These are phyloP conservation scores for Lagerstroemia speciosa DNA, from an alignment of 345 rosid species.

Conservation along the genomic window DNA sequence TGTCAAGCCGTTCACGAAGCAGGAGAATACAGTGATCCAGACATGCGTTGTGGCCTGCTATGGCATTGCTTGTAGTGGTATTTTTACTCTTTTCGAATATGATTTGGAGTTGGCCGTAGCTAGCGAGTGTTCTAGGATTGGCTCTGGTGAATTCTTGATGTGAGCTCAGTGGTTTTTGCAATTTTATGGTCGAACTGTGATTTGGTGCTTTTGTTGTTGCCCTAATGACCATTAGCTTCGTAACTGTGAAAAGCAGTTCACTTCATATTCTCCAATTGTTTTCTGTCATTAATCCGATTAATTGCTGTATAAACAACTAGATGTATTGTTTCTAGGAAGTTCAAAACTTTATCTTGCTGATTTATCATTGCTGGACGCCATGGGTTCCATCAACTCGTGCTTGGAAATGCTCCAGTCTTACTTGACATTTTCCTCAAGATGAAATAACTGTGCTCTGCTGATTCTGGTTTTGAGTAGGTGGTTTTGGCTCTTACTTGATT, in stretches of 20 bases:
- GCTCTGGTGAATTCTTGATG: no score
- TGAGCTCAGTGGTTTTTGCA: neutral
- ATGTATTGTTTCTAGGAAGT: neutral
- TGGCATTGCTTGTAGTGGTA: constrained; percentile 88
- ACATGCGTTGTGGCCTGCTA: constrained; percentile 94
- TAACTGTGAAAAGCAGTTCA: neutral
- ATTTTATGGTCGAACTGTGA: neutral
- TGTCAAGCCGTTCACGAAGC: constrained; percentile 65
- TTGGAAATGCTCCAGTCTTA: neutral
- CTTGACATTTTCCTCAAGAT: neutral
- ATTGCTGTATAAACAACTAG: neutral
- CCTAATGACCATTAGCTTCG: no score
- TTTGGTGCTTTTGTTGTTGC: neutral
- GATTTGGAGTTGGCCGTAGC: neutral
- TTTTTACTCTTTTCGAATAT: neutral
- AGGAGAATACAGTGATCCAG: constrained; percentile 91
- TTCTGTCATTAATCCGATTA: no score
- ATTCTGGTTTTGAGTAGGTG: constrained; percentile 35
- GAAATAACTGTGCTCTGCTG: neutral
- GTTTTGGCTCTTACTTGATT: constrained; percentile 78
- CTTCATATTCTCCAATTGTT: neutral
- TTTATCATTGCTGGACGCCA: neutral
- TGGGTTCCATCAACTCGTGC: neutral
- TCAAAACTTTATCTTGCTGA: neutral
- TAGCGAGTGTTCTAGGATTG: neutral